Percentiles rank a stretch among this genome's conserved stretches.
Conservation (phyloP, 2,329 filamentous ascomycete species). For the Chrysosporium keratinophilum region DNA sequence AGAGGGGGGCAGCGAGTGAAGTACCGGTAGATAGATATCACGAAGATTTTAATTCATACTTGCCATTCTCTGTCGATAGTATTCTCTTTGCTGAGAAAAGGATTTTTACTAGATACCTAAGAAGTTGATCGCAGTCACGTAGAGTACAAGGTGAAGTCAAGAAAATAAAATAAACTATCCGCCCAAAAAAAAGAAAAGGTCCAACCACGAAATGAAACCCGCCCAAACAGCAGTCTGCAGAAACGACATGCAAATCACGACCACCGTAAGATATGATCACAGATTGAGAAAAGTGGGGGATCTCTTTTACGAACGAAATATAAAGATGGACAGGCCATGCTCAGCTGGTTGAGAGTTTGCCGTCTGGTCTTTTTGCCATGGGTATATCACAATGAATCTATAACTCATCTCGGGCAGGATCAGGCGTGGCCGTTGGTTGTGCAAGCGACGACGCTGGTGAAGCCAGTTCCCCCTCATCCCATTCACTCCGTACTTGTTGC, state of each 20-base stretch:
- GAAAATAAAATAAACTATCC: not conserved
- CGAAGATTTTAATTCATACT: no score
- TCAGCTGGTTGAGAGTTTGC: not conserved
- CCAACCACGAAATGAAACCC: not conserved
- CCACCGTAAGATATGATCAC: not conserved
- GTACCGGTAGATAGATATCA: slow-evolving; percentile 26
- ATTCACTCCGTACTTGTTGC: not conserved
- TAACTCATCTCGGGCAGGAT: not conserved
- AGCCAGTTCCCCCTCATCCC: not conserved
- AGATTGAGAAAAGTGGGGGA: not conserved
- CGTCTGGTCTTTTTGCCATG: not conserved
- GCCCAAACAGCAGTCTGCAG: not conserved
- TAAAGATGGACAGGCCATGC: not conserved
- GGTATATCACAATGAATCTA: not conserved
- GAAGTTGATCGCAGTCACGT: not conserved
- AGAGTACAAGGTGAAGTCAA: not conserved
- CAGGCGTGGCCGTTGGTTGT: not conserved
- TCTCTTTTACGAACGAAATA: not conserved
- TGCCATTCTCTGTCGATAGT: no score
- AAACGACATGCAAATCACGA: not conserved
- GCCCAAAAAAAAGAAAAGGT: not conserved
- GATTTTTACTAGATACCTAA: no score
- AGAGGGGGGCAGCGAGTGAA: slow-evolving; percentile 37
- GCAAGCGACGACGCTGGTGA: not conserved
- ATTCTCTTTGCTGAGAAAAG: no score